Evolutionary conservation across 768 basidiomycete genomes (phyloP).

Genomic region (Termitomyces titanicus): DNA sequence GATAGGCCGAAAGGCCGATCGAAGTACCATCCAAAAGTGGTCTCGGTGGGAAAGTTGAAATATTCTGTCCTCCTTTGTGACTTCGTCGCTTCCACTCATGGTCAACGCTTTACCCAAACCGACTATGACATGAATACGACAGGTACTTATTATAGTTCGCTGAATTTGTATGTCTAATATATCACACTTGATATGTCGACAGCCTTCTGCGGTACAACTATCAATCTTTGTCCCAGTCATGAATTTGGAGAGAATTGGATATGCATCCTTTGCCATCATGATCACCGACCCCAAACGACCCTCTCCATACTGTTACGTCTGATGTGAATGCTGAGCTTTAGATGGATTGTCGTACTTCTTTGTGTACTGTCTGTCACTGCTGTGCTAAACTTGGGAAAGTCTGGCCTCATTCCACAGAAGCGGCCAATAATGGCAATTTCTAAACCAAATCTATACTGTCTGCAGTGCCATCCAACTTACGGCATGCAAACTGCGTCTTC

Average conservation of each 20-base stretch:
- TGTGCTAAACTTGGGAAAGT: neutral
- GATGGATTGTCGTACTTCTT: too few relatives aligned
- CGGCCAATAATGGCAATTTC: too few relatives aligned
- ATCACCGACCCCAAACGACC: neutral
- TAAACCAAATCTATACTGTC: neutral
- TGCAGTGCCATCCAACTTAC: neutral
- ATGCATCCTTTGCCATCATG: neutral
- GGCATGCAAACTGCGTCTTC: neutral
- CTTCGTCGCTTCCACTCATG: too few relatives aligned
- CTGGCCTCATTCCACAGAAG: neutral
- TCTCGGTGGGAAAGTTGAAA: neutral
- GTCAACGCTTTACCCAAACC: neutral
- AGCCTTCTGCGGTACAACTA: neutral
- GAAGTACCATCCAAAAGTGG: constrained; percentile 6
- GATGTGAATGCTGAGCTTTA: neutral
- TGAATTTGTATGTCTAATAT: too few relatives aligned
- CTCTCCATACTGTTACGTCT: neutral
- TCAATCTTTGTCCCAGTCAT: neutral
- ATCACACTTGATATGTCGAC: neutral
- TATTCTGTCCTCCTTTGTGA: too few relatives aligned
- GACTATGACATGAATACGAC: neutral
- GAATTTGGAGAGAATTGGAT: neutral
- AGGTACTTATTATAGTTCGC: too few relatives aligned
- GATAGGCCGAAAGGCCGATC: constrained; percentile 1
- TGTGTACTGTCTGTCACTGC: neutral